Base-by-base conservation (phyloP, 2,329 filamentous ascomycete genomes). In the Diplodia corticola region DNA sequence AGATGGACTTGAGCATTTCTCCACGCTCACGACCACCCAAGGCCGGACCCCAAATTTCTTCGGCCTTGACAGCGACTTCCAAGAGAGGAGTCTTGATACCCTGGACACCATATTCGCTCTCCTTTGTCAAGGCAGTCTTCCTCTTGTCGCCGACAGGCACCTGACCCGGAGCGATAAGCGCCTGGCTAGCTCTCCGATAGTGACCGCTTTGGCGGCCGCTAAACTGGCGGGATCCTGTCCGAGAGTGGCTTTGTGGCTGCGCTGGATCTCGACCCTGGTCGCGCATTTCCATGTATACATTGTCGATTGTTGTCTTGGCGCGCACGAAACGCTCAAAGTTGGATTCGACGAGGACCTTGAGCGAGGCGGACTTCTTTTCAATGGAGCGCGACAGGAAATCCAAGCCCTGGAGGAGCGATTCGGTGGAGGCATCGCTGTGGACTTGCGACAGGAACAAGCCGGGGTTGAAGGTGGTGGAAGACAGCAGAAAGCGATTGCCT, bases 301-400 rank as follows among this genome's bases (percentile, higher is more conserved):
- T 96, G 80, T 99, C 95, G 73, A 99, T 98, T 7, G 94, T 98
- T 20, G 94, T 92, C 78, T 99, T 99, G 50, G 95, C 95, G 69
- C 92, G 90, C 65, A 99, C 95, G 81, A 99, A 99, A 70, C 94
- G 90, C 79, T 99, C 96, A 75, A 99, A 99, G 77, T 99, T 99
- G 69, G 92, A 94, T 78, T 99, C 95, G 26, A 99, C 95, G 20
- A 99, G 85, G 12, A 96, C 91, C 76, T 99, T 99, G 68, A 99
- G 85, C 4, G 93, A 97, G 0, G 94, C 95, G 0, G 94, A 97
- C 78, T 99, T 99, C 79, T 98, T 92, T 73, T 98, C 95, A 73
- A 99, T 99, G 0, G 94, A 97, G 68, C 87, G 87, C 20, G 93
- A 95, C 22, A 99, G 86, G 67, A 91, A 89, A 71, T 97, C 91